These are phyloP conservation scores for Neonectria magnoliae DNA, from an alignment of 2,329 filamentous ascomycete genomes.

Conservation along the genomic window DNA sequence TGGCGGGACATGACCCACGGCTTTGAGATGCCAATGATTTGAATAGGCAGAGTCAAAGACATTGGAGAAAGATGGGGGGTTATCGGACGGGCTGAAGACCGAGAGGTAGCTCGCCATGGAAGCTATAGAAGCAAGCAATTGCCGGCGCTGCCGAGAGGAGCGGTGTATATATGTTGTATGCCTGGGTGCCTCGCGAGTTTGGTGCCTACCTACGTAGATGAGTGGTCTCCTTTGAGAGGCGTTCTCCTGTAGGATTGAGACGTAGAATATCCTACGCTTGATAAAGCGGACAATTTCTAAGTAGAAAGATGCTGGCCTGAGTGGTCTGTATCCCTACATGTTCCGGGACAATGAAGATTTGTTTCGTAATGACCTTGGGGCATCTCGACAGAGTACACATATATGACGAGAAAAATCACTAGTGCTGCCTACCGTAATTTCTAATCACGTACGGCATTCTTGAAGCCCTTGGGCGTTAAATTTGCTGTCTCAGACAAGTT, in stretches of 20 bases:
- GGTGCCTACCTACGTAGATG: neutral
- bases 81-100: neutral
- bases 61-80: slow-evolving; percentile 3
- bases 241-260: neutral
- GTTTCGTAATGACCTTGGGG: too few relatives aligned
- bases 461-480: too few relatives aligned
- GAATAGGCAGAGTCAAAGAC: slow-evolving; percentile 15
- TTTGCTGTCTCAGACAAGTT: too few relatives aligned
- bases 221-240: slow-evolving; percentile 3
- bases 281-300: neutral
- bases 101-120: neutral
- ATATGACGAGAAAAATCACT: too few relatives aligned
- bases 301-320: neutral
- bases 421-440: too few relatives aligned
- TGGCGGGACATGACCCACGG: slow-evolving; percentile 10
- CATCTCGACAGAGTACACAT: too few relatives aligned
- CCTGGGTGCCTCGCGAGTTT: neutral
- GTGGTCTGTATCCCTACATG: too few relatives aligned
- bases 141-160: slow-evolving; percentile 11
- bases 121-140: slow-evolving; percentile 19
- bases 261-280: neutral
- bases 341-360: too few relatives aligned
- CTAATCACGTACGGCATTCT: too few relatives aligned
- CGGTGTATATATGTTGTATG: slow-evolving; percentile 1
- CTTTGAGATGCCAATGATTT: slow-evolving; percentile 13